Base-by-base conservation (phyloP, 2,329 filamentous ascomycete species). In the Alternaria rosae region DNA sequence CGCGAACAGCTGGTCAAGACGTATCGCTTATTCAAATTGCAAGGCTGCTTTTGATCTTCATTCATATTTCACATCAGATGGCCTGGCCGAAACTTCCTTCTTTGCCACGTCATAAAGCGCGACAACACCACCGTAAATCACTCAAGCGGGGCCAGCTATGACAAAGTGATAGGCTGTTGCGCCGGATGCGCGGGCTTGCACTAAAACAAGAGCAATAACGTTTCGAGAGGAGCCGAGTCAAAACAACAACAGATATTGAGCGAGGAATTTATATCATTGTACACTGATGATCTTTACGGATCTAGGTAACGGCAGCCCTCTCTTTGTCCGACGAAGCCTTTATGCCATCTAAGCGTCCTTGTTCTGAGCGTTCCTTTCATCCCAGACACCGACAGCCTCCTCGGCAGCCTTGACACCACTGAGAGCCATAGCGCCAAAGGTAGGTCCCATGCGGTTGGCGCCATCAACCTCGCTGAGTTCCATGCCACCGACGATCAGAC, bases 401-500 rank as follows among this genome's bases (percentile, higher is more conserved):
- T 97, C 93, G 10, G 93, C 93, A 73, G 93, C 93, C 86, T 96
- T 97, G 75, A 97, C 91, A 69, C 93, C 93, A 59, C 87, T 91
- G 41, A 97, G 85, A 20, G 87, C 92, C 93, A 97, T 97, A 54
- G 93, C 93, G 59, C 92, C 92, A 78, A 95, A 95, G 1, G 92
- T 94, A 41, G 92, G 92, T 3, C 90, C 94, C 93, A 97, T 97
- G 55, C 93, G 88, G 83, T 96, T 96, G 65, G 92, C 92, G 17
- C 93, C 93, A 74, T 97, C 93, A 30, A 97, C 89, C 81, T 97
- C 93, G 61, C 89, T 92, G 69, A 97, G 84, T 81, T 97, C 93
- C 93, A 97, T 97, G 41, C 93, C 94, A 55, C 93, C 94, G n/a
- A 96, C 91, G 73, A 97, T 93, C 67, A 97, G 84, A 26, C 94